A percentile compares a stretch with the other conserved stretches of the same genome.
Evolutionary conservation across 495 filamentous ascomycete genomes (phyloP).

Genomic region (Clavariopsis aquatica): DNA sequence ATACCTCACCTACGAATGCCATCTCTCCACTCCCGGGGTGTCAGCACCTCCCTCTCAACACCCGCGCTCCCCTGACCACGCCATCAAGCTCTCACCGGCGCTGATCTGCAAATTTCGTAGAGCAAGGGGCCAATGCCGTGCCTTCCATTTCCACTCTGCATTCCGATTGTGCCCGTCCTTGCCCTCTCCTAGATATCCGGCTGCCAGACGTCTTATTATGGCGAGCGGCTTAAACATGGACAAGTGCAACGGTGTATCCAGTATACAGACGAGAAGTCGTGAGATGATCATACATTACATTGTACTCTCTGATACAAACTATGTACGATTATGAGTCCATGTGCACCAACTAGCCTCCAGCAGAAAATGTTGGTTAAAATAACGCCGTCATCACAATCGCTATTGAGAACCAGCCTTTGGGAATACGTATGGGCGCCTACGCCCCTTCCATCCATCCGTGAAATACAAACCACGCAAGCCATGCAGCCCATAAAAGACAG

Average conservation of each 20-base stretch:
- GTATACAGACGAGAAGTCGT: too few species aligned
- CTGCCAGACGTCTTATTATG: neutral
- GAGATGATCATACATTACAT: neutral
- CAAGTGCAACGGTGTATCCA: too few species aligned
- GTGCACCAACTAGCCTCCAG: neutral
- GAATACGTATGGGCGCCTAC: neutral
- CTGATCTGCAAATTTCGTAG: neutral
- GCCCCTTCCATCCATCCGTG: neutral
- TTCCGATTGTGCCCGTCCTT: neutral
- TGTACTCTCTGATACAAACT: neutral
- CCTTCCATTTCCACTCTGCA: neutral
- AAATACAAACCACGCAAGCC: neutral
- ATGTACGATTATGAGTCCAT: neutral
- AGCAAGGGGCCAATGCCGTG: neutral
- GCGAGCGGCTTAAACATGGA: neutral
- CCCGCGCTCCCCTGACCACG: neutral
- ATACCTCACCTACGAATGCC: neutral
- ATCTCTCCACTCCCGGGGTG: neutral
- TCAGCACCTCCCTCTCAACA: too few species aligned
- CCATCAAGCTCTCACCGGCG: too few species aligned
- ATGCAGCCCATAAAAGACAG: neutral
- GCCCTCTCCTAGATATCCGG: neutral
- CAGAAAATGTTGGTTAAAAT: neutral
- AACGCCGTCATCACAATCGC: neutral
- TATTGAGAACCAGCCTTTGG: neutral